Base-by-base conservation (phyloP, 2,329 filamentous ascomycete species). In the Alternaria gansuensis region DNA sequence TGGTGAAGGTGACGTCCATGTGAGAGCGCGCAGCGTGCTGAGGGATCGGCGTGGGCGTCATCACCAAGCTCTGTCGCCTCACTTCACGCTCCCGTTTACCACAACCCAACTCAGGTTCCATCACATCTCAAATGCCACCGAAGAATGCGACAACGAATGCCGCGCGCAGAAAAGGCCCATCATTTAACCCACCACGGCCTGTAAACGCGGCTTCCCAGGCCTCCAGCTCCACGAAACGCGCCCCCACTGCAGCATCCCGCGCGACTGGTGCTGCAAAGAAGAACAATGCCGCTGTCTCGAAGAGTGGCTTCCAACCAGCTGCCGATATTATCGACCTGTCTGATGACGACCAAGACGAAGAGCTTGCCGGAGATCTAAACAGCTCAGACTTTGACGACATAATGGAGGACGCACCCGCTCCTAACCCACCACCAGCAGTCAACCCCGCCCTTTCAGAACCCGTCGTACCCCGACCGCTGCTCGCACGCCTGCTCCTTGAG, bases 401-500 rank as follows among this genome's bases (percentile, higher is more conserved):
- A n/a, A 73, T 77, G 70, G 65, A 71, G 36, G 66, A 68, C 28
- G 67, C 55, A 14, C 64, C 65, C 17, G 54, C 66, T 24, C 56
- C 63, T 43, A 61, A 59, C 39, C 51, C 57, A 28, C 34, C 60
- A 40, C 48, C 57, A 40, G 43, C 60, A 44, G 52, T 60, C 39
- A 54, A 65, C n/a, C 36, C 65, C 7, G 41, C 63, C 44, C 46
- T 69, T 36, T 57, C 62, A 24, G 60, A 65, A 31, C 70, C 70
- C 24, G 75, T 83, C 1, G 90, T 97, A 28, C 91, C 93, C 0
- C 82, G 85, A 3, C 88, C 91, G 41, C 82, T 98, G 0, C 79
- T 97, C 39, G 90, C 90, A 9, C 85, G 88, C 34, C 80, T 97
- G 3, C 81, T 97, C 33, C 89, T 96, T 74, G 87, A 93, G 68